A percentile compares a stretch with the other conserved stretches of the same genome.
Conservation (phyloP, 768 basidiomycete genomes). For the Tricholoma furcatifolium region DNA sequence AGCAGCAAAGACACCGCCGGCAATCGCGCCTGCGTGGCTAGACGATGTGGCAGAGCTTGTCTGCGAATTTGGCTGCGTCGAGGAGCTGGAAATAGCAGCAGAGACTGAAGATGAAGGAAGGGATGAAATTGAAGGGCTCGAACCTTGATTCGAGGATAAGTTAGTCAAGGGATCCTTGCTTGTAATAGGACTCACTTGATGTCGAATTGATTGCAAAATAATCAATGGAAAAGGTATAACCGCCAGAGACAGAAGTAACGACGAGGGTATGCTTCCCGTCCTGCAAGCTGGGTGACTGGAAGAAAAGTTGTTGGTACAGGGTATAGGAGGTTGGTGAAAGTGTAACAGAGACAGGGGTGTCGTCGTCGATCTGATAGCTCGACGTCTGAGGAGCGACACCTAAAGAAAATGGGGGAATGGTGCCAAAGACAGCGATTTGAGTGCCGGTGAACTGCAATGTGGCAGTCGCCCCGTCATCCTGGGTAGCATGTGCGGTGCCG, state of each 20-base stretch:
- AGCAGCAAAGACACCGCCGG: slow-evolving; percentile 18
- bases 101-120: neutral
- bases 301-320: slow-evolving; percentile 21
- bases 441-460: slow-evolving; percentile 13
- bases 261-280: slow-evolving; percentile 21
- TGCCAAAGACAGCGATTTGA: slow-evolving; percentile 22
- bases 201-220: slow-evolving; percentile 15
- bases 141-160: neutral
- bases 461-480: slow-evolving; percentile 6
- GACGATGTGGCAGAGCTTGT: slow-evolving; percentile 1
- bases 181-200: neutral
- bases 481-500: slow-evolving; percentile 3
- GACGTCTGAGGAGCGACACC: slow-evolving; percentile 12
- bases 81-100: neutral
- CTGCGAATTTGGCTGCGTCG: neutral
- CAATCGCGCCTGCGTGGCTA: slow-evolving; percentile 16
- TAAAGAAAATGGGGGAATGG: slow-evolving; percentile 5
- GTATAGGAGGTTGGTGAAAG: neutral
- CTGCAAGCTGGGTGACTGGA: slow-evolving; percentile 17
- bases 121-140: neutral
- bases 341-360: slow-evolving; percentile 6
- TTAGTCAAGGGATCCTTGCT: neutral
- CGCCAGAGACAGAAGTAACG: slow-evolving; percentile 15
- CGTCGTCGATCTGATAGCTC: slow-evolving; percentile 22
- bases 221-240: slow-evolving; percentile 22